Conservation (phyloP, 108 stramenopile species). For the Cyclotella choctawhatcheeana region DNA sequence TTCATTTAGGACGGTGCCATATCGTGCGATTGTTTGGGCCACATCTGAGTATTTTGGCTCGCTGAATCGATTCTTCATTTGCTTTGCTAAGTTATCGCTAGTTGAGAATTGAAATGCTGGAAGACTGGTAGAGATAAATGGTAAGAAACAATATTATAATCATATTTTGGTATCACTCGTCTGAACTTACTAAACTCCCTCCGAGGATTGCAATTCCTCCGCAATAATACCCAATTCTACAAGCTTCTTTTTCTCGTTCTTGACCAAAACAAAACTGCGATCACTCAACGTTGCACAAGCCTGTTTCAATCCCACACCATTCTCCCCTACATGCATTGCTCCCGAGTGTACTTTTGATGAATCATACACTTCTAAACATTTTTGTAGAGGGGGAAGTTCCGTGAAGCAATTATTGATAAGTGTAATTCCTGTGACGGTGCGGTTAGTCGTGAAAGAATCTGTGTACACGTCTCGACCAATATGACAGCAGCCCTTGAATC, state of each 20-base stretch:
- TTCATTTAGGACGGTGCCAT: conserved; percentile 4
- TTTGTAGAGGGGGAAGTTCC: conserved; percentile 49
- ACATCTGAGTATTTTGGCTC: conserved; percentile 24
- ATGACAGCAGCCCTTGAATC: conserved; percentile 40
- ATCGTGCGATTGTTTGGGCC: conserved; percentile 24
- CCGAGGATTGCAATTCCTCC: conserved; percentile 1
- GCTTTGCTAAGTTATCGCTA: conserved; percentile 19
- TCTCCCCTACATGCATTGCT: conserved; percentile 65
- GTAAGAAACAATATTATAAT: no score
- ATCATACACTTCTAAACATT: conserved; percentile 65
- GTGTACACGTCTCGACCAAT: conserved; percentile 19
- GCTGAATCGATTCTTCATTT: conserved; percentile 29
- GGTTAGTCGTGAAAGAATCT: neutral
- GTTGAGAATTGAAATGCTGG: conserved; percentile 43
- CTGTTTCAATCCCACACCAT: conserved; percentile 80
- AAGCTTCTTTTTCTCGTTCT: conserved; percentile 10
- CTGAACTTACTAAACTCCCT: conserved; percentile 24
- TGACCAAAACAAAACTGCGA: conserved; percentile 55
- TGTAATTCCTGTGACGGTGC: conserved; percentile 41
- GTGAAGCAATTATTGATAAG: conserved; percentile 57
- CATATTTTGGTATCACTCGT: no score
- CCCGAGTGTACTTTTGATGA: conserved; percentile 59
- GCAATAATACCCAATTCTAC: conserved; percentile 17
- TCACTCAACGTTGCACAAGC: conserved; percentile 64
- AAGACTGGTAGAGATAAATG: conserved; percentile 7